Percentiles rank a stretch among this genome's conserved stretches.
phyloP scores from a whole-genome alignment of 345 rosid species.

The Gossypium anomalum region DNA sequence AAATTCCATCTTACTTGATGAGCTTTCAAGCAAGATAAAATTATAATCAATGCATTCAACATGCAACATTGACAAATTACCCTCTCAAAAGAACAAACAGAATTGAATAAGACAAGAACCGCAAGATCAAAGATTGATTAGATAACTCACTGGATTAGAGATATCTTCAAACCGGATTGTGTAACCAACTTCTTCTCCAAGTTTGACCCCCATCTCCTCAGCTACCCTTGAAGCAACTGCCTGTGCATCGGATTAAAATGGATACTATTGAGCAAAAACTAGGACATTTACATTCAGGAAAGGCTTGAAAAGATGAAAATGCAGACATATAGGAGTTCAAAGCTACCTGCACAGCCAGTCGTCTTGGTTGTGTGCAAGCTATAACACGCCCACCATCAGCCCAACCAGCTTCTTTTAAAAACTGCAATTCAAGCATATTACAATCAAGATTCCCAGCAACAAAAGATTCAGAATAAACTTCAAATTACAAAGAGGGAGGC shows the following conservation, averaged over 20 bases:
- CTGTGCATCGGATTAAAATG: constrained; percentile 29
- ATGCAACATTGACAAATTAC: constrained; percentile 5
- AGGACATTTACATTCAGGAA: not conserved
- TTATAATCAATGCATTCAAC: not conserved
- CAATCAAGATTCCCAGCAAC: constrained; percentile 8
- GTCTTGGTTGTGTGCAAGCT: constrained; percentile 94
- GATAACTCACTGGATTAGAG: constrained; percentile 58
- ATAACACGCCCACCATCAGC: constrained; percentile 90
- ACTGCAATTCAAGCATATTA: constrained; percentile 38
- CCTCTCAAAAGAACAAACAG: constrained; percentile 2
- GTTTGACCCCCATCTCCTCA: constrained; percentile 90
- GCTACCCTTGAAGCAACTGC: constrained; percentile 95
- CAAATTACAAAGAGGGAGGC: not conserved
- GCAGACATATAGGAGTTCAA: not conserved
- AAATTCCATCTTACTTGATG: not conserved
- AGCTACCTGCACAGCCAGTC: constrained; percentile 88
- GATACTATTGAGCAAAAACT: not conserved
- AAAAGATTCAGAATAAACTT: not conserved
- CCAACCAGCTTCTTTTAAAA: constrained; percentile 97
- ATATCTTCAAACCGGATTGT: constrained; percentile 89
- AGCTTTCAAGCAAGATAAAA: not conserved
- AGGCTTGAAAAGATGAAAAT: not conserved
- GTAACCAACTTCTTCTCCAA: constrained; percentile 95
- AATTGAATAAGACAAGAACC: constrained; percentile 2
- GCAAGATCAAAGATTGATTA: not conserved